phyloP scores from a whole-genome alignment of 768 basidiomycete genomes.

The Sarcomyxa edulis region DNA sequence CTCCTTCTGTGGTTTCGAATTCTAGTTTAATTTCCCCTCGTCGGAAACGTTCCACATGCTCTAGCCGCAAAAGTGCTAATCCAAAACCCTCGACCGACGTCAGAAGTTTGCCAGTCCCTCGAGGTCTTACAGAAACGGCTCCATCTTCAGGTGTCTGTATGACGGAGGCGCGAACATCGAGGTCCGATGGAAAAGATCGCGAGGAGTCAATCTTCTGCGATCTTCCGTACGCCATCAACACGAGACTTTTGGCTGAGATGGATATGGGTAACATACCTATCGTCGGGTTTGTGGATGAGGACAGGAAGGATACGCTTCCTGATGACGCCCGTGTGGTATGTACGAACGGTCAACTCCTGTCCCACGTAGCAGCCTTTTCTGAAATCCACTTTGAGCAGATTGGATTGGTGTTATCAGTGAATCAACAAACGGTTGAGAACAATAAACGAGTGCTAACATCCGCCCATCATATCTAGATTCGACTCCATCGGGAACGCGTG shows the following conservation, averaged over 20 bases:
- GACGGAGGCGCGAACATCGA: slow-evolving; percentile 32
- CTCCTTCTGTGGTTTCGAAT: slow-evolving; percentile 27
- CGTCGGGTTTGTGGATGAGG: slow-evolving; percentile 37
- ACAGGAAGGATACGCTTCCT: slow-evolving; percentile 89
- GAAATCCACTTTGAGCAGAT: slow-evolving; percentile 66
- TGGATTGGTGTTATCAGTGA: no score
- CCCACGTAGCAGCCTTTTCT: slow-evolving; percentile 98
- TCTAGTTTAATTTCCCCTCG: slow-evolving; percentile 40
- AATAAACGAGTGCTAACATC: slow-evolving; percentile 47
- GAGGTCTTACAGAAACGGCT: slow-evolving; percentile 45
- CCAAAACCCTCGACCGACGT: slow-evolving; percentile 56
- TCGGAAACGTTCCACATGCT: slow-evolving; percentile 57
- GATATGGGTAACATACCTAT: slow-evolving; percentile 25
- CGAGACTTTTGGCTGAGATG: no score
- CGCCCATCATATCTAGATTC: slow-evolving; percentile 93
- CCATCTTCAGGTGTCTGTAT: slow-evolving; percentile 16
- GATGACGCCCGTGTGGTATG: slow-evolving; percentile 89
- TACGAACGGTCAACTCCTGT: slow-evolving; percentile 94
- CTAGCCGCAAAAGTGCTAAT: slow-evolving; percentile 74
- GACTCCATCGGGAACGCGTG: slow-evolving; percentile 91
- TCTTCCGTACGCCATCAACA: no score
- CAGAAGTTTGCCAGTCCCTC: slow-evolving; percentile 74
- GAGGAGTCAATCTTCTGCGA: no score
- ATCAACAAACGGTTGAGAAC: no score
- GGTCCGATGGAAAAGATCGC: slow-evolving; percentile 22